Conservation (phyloP, 345 rosid genomes). For the Lepidium africanum region DNA sequence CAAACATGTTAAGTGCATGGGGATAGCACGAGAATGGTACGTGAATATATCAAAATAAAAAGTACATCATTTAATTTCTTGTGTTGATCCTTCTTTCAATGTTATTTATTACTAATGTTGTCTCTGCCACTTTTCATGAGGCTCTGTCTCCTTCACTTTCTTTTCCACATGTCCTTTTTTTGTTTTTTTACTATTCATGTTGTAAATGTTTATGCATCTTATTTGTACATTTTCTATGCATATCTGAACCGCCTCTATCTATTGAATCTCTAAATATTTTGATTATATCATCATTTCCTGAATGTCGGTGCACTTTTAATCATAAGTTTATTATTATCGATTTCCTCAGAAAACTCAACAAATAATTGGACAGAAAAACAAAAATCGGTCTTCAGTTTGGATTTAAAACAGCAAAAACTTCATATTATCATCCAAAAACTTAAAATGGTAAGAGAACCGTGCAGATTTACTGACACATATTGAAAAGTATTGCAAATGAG, state of each 20-base stretch:
- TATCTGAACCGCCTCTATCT: background rate
- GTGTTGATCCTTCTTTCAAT: constrained; percentile 18
- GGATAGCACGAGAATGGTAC: constrained; percentile 27
- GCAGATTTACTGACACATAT: background rate
- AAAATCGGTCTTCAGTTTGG: background rate
- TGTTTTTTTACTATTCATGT: constrained; percentile 5
- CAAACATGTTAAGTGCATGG: constrained; percentile 32
- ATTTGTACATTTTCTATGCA: background rate
- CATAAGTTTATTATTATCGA: background rate
- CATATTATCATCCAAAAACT: background rate
- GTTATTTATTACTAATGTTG: constrained; percentile 19
- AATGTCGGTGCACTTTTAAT: background rate
- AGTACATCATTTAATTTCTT: constrained; percentile 25
- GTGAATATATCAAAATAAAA: constrained; percentile 16
- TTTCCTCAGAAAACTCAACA: background rate
- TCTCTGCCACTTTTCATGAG: constrained; percentile 29
- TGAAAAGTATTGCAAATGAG: background rate
- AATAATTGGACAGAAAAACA: background rate
- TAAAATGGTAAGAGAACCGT: background rate
- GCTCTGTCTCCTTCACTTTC: constrained; percentile 20
- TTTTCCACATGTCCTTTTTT: constrained; percentile 1
- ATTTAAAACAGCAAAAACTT: background rate
- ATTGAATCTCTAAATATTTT: background rate
- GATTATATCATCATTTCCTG: background rate
- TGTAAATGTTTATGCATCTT: background rate